Percentiles rank a stretch among this genome's conserved stretches.
Conservation (phyloP, 805 yeast genomes). For the Tetrapisispora nanseiensis region DNA sequence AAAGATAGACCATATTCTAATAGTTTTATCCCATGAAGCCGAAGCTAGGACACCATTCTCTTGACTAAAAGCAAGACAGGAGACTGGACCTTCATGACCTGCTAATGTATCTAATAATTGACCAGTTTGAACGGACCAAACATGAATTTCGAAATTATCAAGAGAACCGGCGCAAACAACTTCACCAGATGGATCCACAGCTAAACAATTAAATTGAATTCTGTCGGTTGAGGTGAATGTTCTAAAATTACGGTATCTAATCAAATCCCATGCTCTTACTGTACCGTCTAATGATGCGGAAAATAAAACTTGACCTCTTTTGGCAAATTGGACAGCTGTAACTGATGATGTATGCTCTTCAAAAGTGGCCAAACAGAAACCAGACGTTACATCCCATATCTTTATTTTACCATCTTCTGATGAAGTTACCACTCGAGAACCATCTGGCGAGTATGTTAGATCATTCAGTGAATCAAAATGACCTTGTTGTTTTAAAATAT, state of each 20-base stretch:
- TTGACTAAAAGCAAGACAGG: conserved; percentile 73
- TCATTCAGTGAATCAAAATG: conserved; percentile 87
- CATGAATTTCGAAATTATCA: conserved; percentile 82
- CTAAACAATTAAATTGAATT: conserved; percentile 76
- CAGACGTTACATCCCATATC: conserved; percentile 90
- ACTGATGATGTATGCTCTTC: conserved; percentile 86
- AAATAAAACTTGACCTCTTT: conserved; percentile 82
- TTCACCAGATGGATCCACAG: conserved; percentile 96
- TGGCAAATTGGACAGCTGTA: conserved; percentile 79
- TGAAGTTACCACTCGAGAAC: conserved; percentile 83
- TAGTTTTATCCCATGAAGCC: conserved; percentile 94
- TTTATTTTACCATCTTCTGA: conserved; percentile 95
- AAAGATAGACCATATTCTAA: conserved; percentile 87
- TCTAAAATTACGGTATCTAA: conserved; percentile 87
- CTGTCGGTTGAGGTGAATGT: conserved; percentile 88
- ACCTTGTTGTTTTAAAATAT: conserved; percentile 91
- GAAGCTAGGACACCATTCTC: conserved; percentile 74
- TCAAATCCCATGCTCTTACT: conserved; percentile 92
- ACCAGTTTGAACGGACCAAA: conserved; percentile 96
- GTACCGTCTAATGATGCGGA: conserved; percentile 94
- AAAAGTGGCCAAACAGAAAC: conserved; percentile 87
- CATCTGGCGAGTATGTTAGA: conserved; percentile 87
- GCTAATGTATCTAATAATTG: conserved; percentile 78
- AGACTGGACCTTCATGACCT: conserved; percentile 95
- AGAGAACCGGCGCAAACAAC: conserved; percentile 90